A percentile compares a stretch with the other conserved stretches of the same genome.
phyloP scores from a whole-genome alignment of 768 basidiomycete genomes.

The Collybia mongolica region DNA sequence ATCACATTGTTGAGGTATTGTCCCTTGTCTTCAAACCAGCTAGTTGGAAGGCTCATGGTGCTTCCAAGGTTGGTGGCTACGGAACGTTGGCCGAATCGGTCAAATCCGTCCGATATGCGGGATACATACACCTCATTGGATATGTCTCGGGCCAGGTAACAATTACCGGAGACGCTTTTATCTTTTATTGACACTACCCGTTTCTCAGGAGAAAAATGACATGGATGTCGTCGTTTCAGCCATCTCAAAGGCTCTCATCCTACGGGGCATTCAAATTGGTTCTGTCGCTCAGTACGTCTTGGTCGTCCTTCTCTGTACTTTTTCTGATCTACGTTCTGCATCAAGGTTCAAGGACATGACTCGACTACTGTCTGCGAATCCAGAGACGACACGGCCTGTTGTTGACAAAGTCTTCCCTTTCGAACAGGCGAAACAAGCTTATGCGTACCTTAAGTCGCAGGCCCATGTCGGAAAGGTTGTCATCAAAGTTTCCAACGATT shows the following conservation, averaged over 20 bases:
- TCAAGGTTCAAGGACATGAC: conserved; percentile 54
- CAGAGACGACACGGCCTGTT: conserved; percentile 42
- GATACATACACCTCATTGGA: conserved; percentile 51
- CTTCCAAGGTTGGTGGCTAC: conserved; percentile 52
- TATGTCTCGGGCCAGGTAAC: conserved; percentile 38
- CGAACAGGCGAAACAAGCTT: conserved; percentile 47
- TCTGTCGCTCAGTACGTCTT: conserved; percentile 53
- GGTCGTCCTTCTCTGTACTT: neutral
- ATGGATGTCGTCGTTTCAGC: conserved; percentile 27
- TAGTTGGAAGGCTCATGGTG: conserved; percentile 8
- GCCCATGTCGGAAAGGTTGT: conserved; percentile 61
- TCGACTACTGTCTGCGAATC: conserved; percentile 38
- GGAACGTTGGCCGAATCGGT: conserved; percentile 48
- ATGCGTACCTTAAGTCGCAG: conserved; percentile 48
- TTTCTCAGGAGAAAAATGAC: conserved; percentile 19
- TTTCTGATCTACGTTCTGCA: neutral
- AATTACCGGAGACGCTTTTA: neutral
- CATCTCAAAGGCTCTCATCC: conserved; percentile 36
- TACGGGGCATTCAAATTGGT: conserved; percentile 57
- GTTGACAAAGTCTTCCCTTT: conserved; percentile 59
- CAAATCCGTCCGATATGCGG: conserved; percentile 35
- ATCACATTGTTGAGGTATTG: conserved; percentile 36
- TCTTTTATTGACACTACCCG: neutral
- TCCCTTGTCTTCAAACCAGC: conserved; percentile 4
- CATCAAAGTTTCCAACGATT: conserved; percentile 37